These are phyloP conservation scores for bread wheat (Triticum aestivum) DNA, from an alignment of 176 grass and related monocot species.

Conservation along the genomic window DNA sequence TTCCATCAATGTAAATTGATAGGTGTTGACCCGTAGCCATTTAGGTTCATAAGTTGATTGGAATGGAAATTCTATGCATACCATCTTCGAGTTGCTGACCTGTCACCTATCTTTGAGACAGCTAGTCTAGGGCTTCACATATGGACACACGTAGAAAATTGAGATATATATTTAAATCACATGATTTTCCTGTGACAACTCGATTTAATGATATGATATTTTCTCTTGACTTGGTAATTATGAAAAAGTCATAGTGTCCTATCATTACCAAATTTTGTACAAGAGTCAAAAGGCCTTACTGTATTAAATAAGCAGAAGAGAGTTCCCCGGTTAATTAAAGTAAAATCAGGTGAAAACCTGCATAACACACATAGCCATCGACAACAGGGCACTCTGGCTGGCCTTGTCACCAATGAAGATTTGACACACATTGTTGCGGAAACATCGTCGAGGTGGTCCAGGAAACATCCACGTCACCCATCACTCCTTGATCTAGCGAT, in stretches of 20 bases:
- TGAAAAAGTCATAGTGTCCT: not conserved
- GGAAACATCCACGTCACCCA: not conserved
- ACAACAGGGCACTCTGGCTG: not conserved
- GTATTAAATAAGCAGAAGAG: not conserved
- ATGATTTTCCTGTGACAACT: constrained; percentile 6
- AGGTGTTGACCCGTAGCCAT: not conserved
- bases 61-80: not conserved
- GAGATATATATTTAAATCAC: not conserved
- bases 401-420: not conserved
- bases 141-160: not conserved
- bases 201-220: not conserved
- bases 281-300: not conserved
- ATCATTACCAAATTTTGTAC: not conserved
- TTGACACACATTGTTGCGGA: not conserved
- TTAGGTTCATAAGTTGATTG: not conserved
- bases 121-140: constrained; percentile 6
- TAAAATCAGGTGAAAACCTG: not conserved
- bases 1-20: not conserved
- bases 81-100: not conserved
- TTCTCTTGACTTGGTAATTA: not conserved
- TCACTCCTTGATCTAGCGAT: not conserved
- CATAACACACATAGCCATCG: not conserved
- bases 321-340: not conserved
- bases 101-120: not conserved
- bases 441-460: not conserved